Evolutionary conservation across 139 green algal species (phyloP).

Genomic region (Picochlorum costavermella): DNA sequence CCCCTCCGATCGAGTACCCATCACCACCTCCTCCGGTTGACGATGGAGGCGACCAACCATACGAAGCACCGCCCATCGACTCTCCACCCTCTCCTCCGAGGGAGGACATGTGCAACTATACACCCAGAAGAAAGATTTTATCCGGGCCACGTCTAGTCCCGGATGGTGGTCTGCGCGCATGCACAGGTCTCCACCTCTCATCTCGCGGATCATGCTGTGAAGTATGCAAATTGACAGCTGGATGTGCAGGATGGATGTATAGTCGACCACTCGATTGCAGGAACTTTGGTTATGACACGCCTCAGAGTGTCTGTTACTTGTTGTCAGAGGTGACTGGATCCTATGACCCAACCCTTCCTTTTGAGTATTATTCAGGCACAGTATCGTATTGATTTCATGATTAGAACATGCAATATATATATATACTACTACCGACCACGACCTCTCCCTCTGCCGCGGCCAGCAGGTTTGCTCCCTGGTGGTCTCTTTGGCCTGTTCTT

Average conservation of each 20-base stretch:
- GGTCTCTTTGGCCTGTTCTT: conserved; percentile 79
- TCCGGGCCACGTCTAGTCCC: conserved; percentile 1
- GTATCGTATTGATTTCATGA: neutral
- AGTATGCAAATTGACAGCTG: neutral
- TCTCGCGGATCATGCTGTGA: neutral
- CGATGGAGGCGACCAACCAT: no score
- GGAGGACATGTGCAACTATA: conserved; percentile 4
- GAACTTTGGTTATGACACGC: neutral
- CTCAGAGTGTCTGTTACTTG: conserved; percentile 7
- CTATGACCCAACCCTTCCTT: conserved; percentile 1
- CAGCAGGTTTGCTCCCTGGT: conserved; percentile 14
- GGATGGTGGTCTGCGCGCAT: conserved; percentile 5
- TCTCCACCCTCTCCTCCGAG: conserved; percentile 4
- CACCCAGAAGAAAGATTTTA: neutral
- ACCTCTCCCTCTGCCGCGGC: conserved; percentile 17
- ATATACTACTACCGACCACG: conserved; percentile 9
- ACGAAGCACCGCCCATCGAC: neutral
- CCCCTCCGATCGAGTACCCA: neutral
- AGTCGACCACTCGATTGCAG: conserved; percentile 8
- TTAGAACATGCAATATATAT: neutral
- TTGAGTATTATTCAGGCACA: neutral
- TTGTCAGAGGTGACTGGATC: neutral
- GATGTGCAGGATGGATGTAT: conserved; percentile 6
- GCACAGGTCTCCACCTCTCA: neutral
- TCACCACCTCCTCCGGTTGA: neutral